Evolutionary conservation across 2,329 filamentous ascomycete genomes (phyloP), one percentile per base, ranked within the genome.

Genomic region (Cladosporium sphaerospermum): DNA sequence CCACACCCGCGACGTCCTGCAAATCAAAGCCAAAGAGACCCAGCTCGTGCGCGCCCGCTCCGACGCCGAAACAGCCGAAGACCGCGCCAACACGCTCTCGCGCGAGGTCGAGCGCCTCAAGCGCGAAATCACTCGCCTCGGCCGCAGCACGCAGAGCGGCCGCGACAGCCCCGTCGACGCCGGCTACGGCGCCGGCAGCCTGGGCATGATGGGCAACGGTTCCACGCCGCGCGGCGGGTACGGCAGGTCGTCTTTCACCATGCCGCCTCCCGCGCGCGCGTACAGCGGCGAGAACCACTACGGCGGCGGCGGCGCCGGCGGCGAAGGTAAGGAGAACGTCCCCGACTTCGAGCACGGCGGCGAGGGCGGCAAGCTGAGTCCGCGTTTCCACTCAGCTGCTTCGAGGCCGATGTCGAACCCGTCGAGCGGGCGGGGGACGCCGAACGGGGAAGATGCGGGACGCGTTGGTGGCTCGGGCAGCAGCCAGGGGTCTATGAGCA

Each of bases 1-100:
- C 64, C 92, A 97, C 69, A 99, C 93, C 0, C 81, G 92, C 45
- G 92, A 99, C 64, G 89, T 96, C 0, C 78, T 99, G 40, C 93
- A 90, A 62, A 95, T 99, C 73, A 97, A 97, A 70, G 93, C 93
- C 11, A 99, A 99, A 71, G 93, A 99, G 70, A 97, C 93, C 3
- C 93, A 99, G 64, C 80, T 99, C 4, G 92, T 97, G 9, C 85
- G 93, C 42, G 91, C 93, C 9, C 81, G 91, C 52, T 90, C 88
- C 59, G 93, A 99, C 64, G 88, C 86, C 32, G 92, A 97, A 68
- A 84, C 88, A 0, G 88, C 91, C 0, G 90, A 96, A 67, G 85
- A 90, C 63, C 86, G 84, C 54, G 90, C 93, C 49, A 88, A 93
- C 57, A 85, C 88, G 54, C 80, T 96, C 50, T 80, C 87, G 57